Conservation (phyloP, 345 rosid genomes). For the Erodium maritimum region DNA sequence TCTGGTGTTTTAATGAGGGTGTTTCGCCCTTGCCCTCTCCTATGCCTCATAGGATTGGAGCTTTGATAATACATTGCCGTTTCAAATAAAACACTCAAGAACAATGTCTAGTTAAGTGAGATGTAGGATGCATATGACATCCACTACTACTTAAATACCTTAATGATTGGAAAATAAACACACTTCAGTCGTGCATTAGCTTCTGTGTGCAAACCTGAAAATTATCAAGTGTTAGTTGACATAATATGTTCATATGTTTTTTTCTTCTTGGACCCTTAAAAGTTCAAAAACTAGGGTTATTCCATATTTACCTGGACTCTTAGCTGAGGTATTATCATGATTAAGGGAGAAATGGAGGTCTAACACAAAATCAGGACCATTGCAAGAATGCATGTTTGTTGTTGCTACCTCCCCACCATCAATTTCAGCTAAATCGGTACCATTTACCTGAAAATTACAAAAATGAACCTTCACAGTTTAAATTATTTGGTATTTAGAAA, state of each 20-base stretch:
- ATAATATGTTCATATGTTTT: background rate
- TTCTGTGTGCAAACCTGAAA: constrained; percentile 24
- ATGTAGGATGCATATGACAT: background rate
- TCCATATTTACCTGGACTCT: constrained; percentile 9
- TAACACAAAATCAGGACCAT: constrained; percentile 42
- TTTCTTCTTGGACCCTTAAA: background rate
- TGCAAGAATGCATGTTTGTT: constrained; percentile 56
- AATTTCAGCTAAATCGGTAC: constrained; percentile 49
- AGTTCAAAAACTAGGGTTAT: background rate
- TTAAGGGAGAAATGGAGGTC: constrained; percentile 28
- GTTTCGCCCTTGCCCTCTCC: no score
- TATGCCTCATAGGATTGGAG: no score
- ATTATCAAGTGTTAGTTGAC: background rate
- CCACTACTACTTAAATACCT: constrained; percentile 24
- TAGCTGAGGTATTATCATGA: constrained; percentile 7
- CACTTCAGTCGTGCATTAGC: constrained; percentile 68
- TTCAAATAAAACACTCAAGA: no score
- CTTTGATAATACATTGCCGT: no score
- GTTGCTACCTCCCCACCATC: constrained; percentile 49
- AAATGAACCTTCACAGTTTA: background rate
- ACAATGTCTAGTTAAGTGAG: background rate
- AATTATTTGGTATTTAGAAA: background rate
- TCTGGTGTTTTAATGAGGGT: background rate
- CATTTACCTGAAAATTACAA: constrained; percentile 36
- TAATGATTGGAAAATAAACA: constrained; percentile 51